A percentile compares a stretch with the other conserved stretches of the same genome.
These are phyloP conservation scores for Aspergillus nidulans DNA, from an alignment of 495 filamentous ascomycete genomes.

Conservation along the genomic window DNA sequence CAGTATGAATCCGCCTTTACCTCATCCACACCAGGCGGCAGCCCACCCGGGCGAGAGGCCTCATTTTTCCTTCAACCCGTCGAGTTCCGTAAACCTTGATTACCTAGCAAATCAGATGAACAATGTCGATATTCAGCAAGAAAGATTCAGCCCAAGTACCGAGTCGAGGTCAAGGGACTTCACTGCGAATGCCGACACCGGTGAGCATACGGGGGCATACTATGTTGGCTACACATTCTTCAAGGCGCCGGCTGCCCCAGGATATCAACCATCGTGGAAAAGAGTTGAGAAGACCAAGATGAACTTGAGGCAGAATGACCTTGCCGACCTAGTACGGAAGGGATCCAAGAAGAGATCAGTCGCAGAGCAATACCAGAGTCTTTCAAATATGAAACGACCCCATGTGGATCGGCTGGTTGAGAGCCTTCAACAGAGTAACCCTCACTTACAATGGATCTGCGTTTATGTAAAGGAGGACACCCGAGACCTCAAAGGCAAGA, in stretches of 20 bases:
- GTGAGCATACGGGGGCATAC: slow-evolving; percentile 1
- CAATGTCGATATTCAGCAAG: slow-evolving; percentile 15
- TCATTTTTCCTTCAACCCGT: slow-evolving; percentile 7
- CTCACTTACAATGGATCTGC: slow-evolving; percentile 31
- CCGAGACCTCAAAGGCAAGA: slow-evolving; percentile 24
- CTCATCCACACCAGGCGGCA: slow-evolving; percentile 13
- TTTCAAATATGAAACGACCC: slow-evolving; percentile 24
- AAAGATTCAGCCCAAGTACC: background rate
- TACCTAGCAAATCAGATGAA: slow-evolving; percentile 16
- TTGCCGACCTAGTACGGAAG: slow-evolving; percentile 28
- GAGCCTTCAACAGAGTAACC: slow-evolving; percentile 23
- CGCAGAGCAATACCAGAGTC: slow-evolving; percentile 28
- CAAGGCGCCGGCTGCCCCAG: slow-evolving; percentile 28
- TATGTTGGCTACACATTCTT: slow-evolving; percentile 35
- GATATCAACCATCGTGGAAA: slow-evolving; percentile 28
- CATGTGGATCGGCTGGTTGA: slow-evolving; percentile 34
- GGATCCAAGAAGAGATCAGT: slow-evolving; percentile 25
- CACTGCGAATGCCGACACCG: background rate
- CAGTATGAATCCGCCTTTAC: slow-evolving; percentile 16
- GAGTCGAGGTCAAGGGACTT: background rate
- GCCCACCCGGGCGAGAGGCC: slow-evolving; percentile 10
- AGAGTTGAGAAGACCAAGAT: slow-evolving; percentile 27
- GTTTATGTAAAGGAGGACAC: slow-evolving; percentile 34
- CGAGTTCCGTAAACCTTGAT: slow-evolving; percentile 7
- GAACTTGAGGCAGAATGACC: slow-evolving; percentile 26